phyloP scores from a whole-genome alignment of 129 eudicot genomes.

The Flaveria bidentis region DNA sequence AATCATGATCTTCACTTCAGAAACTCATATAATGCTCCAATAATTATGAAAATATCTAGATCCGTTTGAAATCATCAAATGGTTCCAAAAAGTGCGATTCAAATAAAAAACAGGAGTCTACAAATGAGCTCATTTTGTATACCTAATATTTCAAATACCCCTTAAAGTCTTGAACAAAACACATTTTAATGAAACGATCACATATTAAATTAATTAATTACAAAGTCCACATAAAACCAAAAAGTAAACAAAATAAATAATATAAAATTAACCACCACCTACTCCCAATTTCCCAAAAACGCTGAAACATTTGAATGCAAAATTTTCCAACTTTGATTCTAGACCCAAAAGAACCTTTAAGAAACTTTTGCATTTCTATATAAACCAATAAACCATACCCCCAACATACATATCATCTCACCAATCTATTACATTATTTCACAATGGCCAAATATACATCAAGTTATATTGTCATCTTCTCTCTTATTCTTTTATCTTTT shows the following conservation, averaged over 20 bases:
- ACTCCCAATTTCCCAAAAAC: background rate
- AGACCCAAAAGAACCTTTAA: conserved; percentile 9
- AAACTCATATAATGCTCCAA: too few relatives aligned
- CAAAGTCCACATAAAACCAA: background rate
- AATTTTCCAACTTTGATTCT: conserved; percentile 17
- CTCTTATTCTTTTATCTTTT: conserved; percentile 21
- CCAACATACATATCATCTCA: conserved; percentile 11
- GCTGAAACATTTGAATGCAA: conserved; percentile 19
- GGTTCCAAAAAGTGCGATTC: too few relatives aligned
- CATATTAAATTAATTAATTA: too few relatives aligned
- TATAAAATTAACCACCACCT: background rate
- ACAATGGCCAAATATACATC: conserved; percentile 24
- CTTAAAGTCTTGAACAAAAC: background rate
- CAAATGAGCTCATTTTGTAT: too few relatives aligned
- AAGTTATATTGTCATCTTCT: background rate
- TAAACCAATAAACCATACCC: conserved; percentile 25
- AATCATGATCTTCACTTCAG: rapidly evolving
- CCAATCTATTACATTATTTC: background rate
- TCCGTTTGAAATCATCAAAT: too few relatives aligned
- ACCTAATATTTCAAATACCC: too few relatives aligned
- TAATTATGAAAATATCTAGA: too few relatives aligned
- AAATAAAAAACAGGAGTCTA: too few relatives aligned
- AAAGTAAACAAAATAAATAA: background rate
- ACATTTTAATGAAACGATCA: too few relatives aligned
- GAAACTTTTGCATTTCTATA: conserved; percentile 13